These are phyloP conservation scores for Teunomyces stri DNA, from an alignment of 805 yeast genomes.

Conservation along the genomic window DNA sequence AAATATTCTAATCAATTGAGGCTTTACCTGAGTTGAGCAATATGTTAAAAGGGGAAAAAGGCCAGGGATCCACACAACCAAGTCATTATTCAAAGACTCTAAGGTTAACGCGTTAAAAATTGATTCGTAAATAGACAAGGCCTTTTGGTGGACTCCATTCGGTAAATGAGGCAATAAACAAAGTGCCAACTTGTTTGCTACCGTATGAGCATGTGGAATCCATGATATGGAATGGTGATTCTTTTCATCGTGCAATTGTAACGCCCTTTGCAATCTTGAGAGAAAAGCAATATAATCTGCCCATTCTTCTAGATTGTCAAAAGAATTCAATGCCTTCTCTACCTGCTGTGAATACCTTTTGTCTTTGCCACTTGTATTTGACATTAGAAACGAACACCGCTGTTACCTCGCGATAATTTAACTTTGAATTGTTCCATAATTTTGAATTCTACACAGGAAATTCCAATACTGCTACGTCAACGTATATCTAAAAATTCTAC, in stretches of 20 bases:
- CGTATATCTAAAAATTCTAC: not conserved
- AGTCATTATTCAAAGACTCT: slow-evolving; percentile 50
- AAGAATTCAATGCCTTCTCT: slow-evolving; percentile 68
- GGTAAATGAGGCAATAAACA: slow-evolving; percentile 83
- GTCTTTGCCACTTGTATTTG: slow-evolving; percentile 40
- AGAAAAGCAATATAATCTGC: slow-evolving; percentile 94
- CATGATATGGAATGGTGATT: slow-evolving; percentile 30
- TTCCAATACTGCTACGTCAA: not conserved
- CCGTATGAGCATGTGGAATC: slow-evolving; percentile 66
- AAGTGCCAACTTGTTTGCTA: slow-evolving; percentile 70
- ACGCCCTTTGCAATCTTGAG: slow-evolving; percentile 71
- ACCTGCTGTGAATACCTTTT: slow-evolving; percentile 65
- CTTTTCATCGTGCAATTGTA: slow-evolving; percentile 34
- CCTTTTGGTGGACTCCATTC: slow-evolving; percentile 91
- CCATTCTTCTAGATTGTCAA: slow-evolving; percentile 91
- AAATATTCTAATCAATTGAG: slow-evolving; percentile 65
- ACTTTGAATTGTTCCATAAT: not conserved
- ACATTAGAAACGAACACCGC: slow-evolving; percentile 28
- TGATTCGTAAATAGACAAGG: slow-evolving; percentile 70
- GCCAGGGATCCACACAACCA: slow-evolving; percentile 89
- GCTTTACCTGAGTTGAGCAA: slow-evolving; percentile 86
- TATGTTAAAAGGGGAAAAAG: slow-evolving; percentile 83
- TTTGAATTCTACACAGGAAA: slow-evolving; percentile 3
- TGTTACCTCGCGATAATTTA: not conserved
- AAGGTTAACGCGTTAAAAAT: slow-evolving; percentile 65